Evolutionary conservation across 495 filamentous ascomycete species (phyloP).

Genomic region (Umbilicaria muhlenbergii): DNA sequence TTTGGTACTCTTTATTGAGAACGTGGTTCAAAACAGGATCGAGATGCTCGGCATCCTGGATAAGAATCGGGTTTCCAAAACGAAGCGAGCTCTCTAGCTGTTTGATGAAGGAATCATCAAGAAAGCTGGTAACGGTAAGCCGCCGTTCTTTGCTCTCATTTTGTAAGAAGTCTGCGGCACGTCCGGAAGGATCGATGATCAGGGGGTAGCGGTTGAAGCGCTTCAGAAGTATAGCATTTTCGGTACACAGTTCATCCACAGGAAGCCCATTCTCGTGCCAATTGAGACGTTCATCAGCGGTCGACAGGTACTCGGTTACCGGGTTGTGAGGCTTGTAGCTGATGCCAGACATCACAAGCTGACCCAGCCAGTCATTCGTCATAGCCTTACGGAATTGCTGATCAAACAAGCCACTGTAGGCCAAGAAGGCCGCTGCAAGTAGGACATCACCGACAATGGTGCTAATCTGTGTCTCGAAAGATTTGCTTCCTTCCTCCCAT

Average conservation of each 20-base stretch:
- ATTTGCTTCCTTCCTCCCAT: slow-evolving; percentile 95
- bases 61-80: slow-evolving; percentile 96
- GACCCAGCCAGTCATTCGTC: slow-evolving; percentile 92
- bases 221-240: slow-evolving; percentile 95
- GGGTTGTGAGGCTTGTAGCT: slow-evolving; percentile 87
- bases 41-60: slow-evolving; percentile 94
- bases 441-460: slow-evolving; percentile 93
- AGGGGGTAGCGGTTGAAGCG: slow-evolving; percentile 96
- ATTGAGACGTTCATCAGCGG: slow-evolving; percentile 80
- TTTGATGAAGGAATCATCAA: slow-evolving; percentile 96
- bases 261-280: slow-evolving; percentile 95
- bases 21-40: slow-evolving; percentile 97
- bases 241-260: slow-evolving; percentile 97
- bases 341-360: slow-evolving; percentile 79
- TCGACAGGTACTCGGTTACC: slow-evolving; percentile 90
- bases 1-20: slow-evolving; percentile 98
- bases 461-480: slow-evolving; percentile 93
- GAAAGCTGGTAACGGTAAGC: slow-evolving; percentile 92
- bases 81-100: slow-evolving; percentile 90
- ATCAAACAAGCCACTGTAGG: slow-evolving; percentile 96
- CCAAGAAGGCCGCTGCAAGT: slow-evolving; percentile 87
- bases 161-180: slow-evolving; percentile 86
- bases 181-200: slow-evolving; percentile 94
- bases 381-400: slow-evolving; percentile 95
- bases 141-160: slow-evolving; percentile 85